Base-by-base conservation (phyloP, 1,284 basidiomycete species). In the Macrocybe sp. region DNA sequence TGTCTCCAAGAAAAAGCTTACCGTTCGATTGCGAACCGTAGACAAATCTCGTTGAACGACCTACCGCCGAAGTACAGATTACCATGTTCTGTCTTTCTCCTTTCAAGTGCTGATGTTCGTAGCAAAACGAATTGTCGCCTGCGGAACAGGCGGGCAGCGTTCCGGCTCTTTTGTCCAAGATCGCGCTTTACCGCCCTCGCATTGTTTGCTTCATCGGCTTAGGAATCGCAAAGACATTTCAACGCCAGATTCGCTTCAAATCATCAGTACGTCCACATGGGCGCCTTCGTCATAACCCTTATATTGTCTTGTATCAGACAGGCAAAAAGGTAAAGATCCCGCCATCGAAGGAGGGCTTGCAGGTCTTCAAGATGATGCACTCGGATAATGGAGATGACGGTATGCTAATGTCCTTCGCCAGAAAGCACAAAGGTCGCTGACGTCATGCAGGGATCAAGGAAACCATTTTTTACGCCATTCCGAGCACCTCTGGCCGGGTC, bases 151-250 rank as follows among this genome's bases (percentile, higher is more conserved):
- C 63, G 1, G 64, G 68, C 0, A 65, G 70, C 3, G 79, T 81
- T 0, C 72, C 74, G 0, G 45, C 54, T 0, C 66, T 92, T 4
- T 66, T 88, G 0, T 52, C 51, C 4, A 91, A 89, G 58, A 64
- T 91, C 28, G 55, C 64, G 0, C 61, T 54, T n/a, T 70, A 72
- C 51, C 72, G 72, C 2, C 88, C 88, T 0, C 68, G 68, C 2
- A 67, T 85, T 3, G 74, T 88, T 0, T 85, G 84, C 54, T 87
- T 89, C 56, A 81, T 89, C 4, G 88, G 88, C 0, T 76, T 87
- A 49, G 76, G 74, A 33, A 89, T 90, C 31, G 84, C 84, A 64
- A 73, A 79, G 33, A 66, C 69, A 5, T 73, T 81, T 47, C 74
- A 75, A 46, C 59, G 59, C 7, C 56, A 61, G 12, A 50, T 70